Base-by-base conservation (phyloP, 2,329 filamentous ascomycete species). In the Claviceps spartinae region DNA sequence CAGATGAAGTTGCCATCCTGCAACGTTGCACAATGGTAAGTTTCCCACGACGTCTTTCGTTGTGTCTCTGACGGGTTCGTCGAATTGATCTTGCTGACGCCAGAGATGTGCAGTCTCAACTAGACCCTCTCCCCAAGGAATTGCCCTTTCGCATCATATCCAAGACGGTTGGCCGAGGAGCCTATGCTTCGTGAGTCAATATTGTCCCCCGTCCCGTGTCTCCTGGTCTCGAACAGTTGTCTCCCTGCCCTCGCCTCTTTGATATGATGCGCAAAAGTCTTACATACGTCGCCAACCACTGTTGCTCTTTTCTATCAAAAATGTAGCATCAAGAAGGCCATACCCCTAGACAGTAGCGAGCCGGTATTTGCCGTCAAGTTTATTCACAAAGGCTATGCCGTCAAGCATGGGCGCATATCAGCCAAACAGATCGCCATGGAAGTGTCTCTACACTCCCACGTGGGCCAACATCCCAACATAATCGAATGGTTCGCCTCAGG, bases 301-400 rank as follows among this genome's bases (percentile, higher is more conserved):
- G 30, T 4, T n/a, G 6, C 18, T 22, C 9, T 26, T n/a, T 45
- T 26, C 41, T 26, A 13, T 20, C 37, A 36, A 52, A 52, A 52
- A 52, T 47, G 53, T 67, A 91, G 89, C 54, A 93, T 96, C 63
- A 95, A 95, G 65, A 97, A 97, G 72, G 93, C 91, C 34, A 81
- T 85, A 47, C 91, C 91, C 7, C 72, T 84, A 24, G 77, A 85
- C 57, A 68, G 76, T 1, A 71, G 79, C 26, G 77, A 72, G 26
- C 91, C 91, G 34, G 74, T 98, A 54, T 97, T 98, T 66, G 93
- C 94, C 14, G 88, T 98, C 69, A 98, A 98, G 68, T 88, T 98
- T 70, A 96, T 98, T 65, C 91, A 98, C 73, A 98, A 98, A 72
- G 85, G 86, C 58, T 95, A 96, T 68, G 94, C 93, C 53, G 79